Conservation (phyloP, 2,329 filamentous ascomycete genomes). For the Monosporascus sp. region DNA sequence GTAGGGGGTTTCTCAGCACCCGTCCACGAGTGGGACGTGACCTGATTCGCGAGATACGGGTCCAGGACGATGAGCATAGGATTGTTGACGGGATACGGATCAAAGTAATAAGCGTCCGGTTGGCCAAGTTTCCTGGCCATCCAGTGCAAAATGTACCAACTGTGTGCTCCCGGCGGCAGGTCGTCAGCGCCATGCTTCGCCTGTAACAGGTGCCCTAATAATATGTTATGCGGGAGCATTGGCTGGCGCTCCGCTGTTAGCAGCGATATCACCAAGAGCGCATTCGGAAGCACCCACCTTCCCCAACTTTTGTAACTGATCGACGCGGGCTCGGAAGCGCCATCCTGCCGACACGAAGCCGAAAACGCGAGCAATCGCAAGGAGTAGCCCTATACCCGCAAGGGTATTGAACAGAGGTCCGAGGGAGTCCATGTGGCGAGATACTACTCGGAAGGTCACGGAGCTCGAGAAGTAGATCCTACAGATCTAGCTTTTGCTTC, state of each 20-base stretch:
- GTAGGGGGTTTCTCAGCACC: constrained; percentile 21
- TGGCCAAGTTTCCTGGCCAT: constrained; percentile 15
- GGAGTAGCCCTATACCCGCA: constrained; percentile 15
- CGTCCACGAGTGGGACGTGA: constrained; percentile 19
- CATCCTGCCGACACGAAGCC: constrained; percentile 15
- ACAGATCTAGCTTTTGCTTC: too few relatives aligned
- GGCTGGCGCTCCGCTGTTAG: constrained; percentile 14
- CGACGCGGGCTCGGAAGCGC: constrained; percentile 14
- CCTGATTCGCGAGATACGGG: constrained; percentile 25
- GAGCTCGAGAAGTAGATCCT: background rate
- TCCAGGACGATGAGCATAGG: constrained; percentile 25
- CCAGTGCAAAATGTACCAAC: constrained; percentile 18
- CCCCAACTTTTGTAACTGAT: constrained; percentile 15
- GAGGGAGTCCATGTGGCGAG: constrained; percentile 9
- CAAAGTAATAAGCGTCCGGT: constrained; percentile 25
- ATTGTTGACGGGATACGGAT: constrained; percentile 22
- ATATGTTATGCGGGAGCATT: constrained; percentile 20
- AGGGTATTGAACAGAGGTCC: constrained; percentile 13
- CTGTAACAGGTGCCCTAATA: constrained; percentile 26
- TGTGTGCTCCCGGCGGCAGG: constrained; percentile 21
- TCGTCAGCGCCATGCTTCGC: constrained; percentile 24
- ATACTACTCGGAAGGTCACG: background rate
- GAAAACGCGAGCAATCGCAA: constrained; percentile 6
- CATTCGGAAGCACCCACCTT: constrained; percentile 13
- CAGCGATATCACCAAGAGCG: background rate